Base-by-base conservation (phyloP, 495 filamentous ascomycete genomes). In the Aspergillus homomorphus region DNA sequence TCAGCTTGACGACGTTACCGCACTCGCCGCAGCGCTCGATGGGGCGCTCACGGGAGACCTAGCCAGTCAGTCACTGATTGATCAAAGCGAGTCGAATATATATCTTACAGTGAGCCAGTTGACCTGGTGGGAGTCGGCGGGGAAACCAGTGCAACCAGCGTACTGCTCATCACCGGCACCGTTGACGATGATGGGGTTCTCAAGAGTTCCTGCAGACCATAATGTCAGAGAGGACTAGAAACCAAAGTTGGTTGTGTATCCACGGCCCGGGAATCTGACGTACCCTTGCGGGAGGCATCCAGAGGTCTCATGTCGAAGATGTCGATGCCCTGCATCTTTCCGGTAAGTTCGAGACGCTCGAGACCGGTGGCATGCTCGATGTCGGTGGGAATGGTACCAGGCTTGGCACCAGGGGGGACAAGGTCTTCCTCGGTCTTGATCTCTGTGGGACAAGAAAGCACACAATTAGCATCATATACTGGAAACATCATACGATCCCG, bases 241-340 rank as follows among this genome's bases (percentile, higher is more conserved):
- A 20, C 21, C 22, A 10, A 16, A n/a, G n/a, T n/a, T n/a, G n/a
- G n/a, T n/a, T n/a, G 15, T 18, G 8, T 5, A 45, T 26, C 41
- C 23, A 12, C 9, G 16, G 14, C 24, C 23, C 14, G 42, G 41
- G 45, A 23, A n/a, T 10, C 15, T 55, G 28, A 69, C 83, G 57
- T 77, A 90, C 90, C 91, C 80, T 84, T 86, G 59, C 94, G 85
- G 63, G 88, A 92, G 38, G 94, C 83, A 79, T 96, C 92, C 62
- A 99, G 82, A 45, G 94, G 95, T 76, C 86, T 88, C 92, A 96
- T 96, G 76, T 99, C 95, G 78, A 98, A 99, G 70, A 98, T 81
- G 74, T 99, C 94, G 61, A 99, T 81, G 64, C 94, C 91, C 81
- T 98, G 89, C 88, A 97, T 96, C 84, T 99, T 99, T 75, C 94